These are phyloP conservation scores for Pseudogymnoascus pannorum DNA, from an alignment of 2,329 filamentous ascomycete genomes.

Conservation along the genomic window DNA sequence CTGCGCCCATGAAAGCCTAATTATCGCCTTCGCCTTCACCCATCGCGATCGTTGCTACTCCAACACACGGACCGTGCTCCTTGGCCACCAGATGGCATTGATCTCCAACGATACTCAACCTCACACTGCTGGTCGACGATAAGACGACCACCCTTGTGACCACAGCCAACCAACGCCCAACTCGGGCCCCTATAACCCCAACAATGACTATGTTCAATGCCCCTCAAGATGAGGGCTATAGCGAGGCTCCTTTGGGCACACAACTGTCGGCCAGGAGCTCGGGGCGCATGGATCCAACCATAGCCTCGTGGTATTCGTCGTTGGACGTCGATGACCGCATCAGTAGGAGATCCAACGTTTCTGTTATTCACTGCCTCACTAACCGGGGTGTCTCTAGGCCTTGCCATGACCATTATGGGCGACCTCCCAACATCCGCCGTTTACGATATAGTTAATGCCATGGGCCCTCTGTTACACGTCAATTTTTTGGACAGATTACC, in stretches of 20 bases:
- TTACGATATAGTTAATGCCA: constrained; percentile 68
- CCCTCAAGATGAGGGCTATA: constrained; percentile 30
- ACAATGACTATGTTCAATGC: constrained; percentile 12
- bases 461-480: constrained; percentile 82
- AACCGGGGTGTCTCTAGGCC: constrained; percentile 46
- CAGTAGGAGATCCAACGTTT: background rate
- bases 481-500: constrained; percentile 84
- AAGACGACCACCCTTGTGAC: background rate
- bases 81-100: background rate
- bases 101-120: background rate
- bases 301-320: constrained; percentile 2
- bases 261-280: background rate
- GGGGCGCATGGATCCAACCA: background rate
- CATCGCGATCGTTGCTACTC: background rate
- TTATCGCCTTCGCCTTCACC: background rate
- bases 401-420: constrained; percentile 71
- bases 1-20: background rate
- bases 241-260: constrained; percentile 25
- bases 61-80: background rate
- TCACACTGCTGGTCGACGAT: background rate
- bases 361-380: background rate
- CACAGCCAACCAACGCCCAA: background rate
- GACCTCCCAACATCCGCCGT: constrained; percentile 74
- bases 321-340: constrained; percentile 7
- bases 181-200: background rate